Conservation (phyloP, 2,329 filamentous ascomycete species). For the Capronia epimyces region DNA sequence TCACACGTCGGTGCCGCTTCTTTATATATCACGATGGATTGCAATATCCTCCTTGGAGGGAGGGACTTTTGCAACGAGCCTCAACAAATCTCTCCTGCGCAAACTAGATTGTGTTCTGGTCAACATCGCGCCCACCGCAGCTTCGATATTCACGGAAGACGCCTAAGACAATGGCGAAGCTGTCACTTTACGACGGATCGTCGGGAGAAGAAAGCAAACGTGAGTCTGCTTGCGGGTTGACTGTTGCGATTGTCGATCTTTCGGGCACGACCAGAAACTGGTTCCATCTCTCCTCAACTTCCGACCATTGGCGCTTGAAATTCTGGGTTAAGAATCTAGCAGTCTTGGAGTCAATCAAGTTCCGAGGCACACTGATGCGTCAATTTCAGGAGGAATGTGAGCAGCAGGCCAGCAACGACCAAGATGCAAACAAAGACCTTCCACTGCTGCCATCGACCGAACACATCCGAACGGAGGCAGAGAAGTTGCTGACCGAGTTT, state of each 20-base stretch:
- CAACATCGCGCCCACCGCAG: too few species aligned
- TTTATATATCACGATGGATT: too few species aligned
- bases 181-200: too few species aligned
- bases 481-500: conserved; percentile 9
- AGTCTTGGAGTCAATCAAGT: conserved; percentile 11
- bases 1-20: too few species aligned
- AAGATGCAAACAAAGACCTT: neutral
- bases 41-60: too few species aligned
- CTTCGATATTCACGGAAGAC: too few species aligned
- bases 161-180: too few species aligned
- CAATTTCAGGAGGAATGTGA: conserved; percentile 8
- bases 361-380: conserved; percentile 5
- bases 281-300: neutral
- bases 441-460: conserved; percentile 2
- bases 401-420: neutral
- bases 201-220: neutral
- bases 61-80: too few species aligned
- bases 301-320: neutral
- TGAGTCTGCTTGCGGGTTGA: neutral
- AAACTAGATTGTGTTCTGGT: too few species aligned
- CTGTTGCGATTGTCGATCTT: neutral
- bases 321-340: conserved; percentile 9
- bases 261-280: neutral
- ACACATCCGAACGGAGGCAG: conserved; percentile 5
- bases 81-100: too few species aligned